Evolutionary conservation across 1,284 basidiomycete genomes (phyloP), one percentile per base, ranked within the genome.

Genomic region (Ceratobasidium sp.): DNA sequence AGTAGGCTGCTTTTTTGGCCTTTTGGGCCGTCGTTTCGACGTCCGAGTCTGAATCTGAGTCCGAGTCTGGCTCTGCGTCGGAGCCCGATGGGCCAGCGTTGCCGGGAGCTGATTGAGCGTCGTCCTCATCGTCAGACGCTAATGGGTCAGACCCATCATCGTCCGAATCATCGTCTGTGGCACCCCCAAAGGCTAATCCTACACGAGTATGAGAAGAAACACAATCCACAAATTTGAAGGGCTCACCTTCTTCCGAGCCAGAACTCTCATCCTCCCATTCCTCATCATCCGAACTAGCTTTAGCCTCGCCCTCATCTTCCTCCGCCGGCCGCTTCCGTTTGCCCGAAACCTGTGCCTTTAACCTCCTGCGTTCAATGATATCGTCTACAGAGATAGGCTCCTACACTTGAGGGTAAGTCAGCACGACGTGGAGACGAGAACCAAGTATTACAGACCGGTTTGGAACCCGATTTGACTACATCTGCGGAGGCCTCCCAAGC

Each of bases 361-460:
- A 84, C 72, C 85, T 88, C 73, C 91, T 86, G 74, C 91, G 86
- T 59, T 90, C 90, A 79, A 97, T 96, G 78, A 97, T 98, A 80
- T 98, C 95, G 83, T 98, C 94, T 11, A 98, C 91, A 56, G 93
- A 95, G 62, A 98, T 89, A 17, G 92, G 90, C 80, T 89, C 86
- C 92, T 94, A 76, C n/a, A 69, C 24, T 41, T 22, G 22, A 71
- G 45, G 11, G 62, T 47, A 64, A 64, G 62, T 45, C 31, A 73
- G 53, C 45, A 54, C 59, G 75, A 77, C 78, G 27, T 36, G 75
- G 69, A 63, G 73, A 73, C 63, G 57, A 29, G 75, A 36, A 65
- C 53, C 54, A 62, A 60, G 74, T 29, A 24, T 9, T 77, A 81
- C 90, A 78, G 80, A 95, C 93, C 73, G 88, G 88, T 81, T 89